Evolutionary conservation across 1,139 yeast species (phyloP).

Genomic region (Saccharomyces hybrid): DNA sequence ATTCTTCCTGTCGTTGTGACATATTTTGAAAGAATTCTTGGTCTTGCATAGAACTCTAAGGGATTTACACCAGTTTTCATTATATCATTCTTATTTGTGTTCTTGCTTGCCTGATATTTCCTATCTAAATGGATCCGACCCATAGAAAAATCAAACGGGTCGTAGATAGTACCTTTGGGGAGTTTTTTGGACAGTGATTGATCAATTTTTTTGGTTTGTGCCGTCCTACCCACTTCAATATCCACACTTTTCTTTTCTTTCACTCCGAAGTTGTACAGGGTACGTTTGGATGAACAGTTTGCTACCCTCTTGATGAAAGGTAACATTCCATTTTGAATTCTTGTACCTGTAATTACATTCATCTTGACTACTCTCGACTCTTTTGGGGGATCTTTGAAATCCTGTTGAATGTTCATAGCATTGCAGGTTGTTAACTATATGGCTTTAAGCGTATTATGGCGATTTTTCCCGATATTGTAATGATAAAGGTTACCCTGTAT

Average conservation of each 20-base stretch:
- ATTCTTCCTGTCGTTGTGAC: constrained; percentile 60
- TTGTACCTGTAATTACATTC: background rate
- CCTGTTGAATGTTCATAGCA: background rate
- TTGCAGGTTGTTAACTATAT: background rate
- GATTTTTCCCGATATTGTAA: background rate
- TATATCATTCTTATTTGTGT: constrained; percentile 36
- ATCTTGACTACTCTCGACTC: constrained; percentile 36
- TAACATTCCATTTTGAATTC: background rate
- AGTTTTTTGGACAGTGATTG: constrained; percentile 26
- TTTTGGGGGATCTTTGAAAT: constrained; percentile 32
- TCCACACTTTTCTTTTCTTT: constrained; percentile 63
- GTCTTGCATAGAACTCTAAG: constrained; percentile 55
- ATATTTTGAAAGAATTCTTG: constrained; percentile 52
- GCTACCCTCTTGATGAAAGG: background rate
- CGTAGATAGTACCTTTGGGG: constrained; percentile 38
- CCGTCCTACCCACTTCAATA: constrained; percentile 84
- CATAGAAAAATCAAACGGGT: constrained; percentile 68
- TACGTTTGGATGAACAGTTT: background rate
- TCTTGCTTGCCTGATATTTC: constrained; percentile 17
- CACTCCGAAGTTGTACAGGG: background rate
- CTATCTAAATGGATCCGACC: constrained; percentile 39
- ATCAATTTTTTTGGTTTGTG: constrained; percentile 75
- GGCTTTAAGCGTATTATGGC: background rate
- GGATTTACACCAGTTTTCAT: constrained; percentile 56
- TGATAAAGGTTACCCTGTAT: background rate